Conservation (phyloP, 2,329 filamentous ascomycete genomes). For the Byssochlamys sp. region DNA sequence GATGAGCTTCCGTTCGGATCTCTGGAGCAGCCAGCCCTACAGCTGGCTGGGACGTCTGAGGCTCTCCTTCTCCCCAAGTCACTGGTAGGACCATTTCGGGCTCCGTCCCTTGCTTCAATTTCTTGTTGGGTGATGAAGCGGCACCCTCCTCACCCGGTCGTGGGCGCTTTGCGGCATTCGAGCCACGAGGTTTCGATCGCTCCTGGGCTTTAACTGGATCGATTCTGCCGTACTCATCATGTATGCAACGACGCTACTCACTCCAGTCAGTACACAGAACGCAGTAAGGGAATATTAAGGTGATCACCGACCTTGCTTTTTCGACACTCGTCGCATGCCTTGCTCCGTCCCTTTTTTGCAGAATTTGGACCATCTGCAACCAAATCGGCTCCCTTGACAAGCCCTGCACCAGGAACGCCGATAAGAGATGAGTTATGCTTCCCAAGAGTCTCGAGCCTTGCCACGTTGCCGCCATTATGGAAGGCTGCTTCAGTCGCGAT, state of each 20-base stretch:
- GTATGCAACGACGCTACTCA: slow-evolving; percentile 54
- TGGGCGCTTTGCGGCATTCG: slow-evolving; percentile 47
- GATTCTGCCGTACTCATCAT: slow-evolving; percentile 55
- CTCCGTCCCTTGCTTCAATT: slow-evolving; percentile 26
- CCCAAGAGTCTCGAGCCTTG: slow-evolving; percentile 17
- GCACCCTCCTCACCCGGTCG: slow-evolving; percentile 33
- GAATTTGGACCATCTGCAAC: slow-evolving; percentile 28
- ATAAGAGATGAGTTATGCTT: slow-evolving; percentile 18
- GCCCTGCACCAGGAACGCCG: slow-evolving; percentile 16
- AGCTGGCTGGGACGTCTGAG: slow-evolving; percentile 7
- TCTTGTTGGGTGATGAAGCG: slow-evolving; percentile 17
- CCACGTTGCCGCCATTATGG: slow-evolving; percentile 15
- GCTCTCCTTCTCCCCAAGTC: slow-evolving; percentile 9
- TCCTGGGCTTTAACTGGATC: slow-evolving; percentile 56
- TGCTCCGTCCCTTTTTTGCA: slow-evolving; percentile 50
- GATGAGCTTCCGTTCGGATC: neutral
- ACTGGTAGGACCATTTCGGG: slow-evolving; percentile 14
- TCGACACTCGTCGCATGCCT: slow-evolving; percentile 57
- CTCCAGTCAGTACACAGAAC: slow-evolving; percentile 12
- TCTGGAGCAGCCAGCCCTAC: neutral
- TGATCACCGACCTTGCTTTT: slow-evolving; percentile 52
- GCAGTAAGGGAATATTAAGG: neutral
- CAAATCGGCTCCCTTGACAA: slow-evolving; percentile 17
- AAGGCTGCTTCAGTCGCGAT: slow-evolving; percentile 28
- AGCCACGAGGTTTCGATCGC: slow-evolving; percentile 50